Conservation (phyloP, 2,329 filamentous ascomycete genomes). For the Exophiala oligosperma region DNA sequence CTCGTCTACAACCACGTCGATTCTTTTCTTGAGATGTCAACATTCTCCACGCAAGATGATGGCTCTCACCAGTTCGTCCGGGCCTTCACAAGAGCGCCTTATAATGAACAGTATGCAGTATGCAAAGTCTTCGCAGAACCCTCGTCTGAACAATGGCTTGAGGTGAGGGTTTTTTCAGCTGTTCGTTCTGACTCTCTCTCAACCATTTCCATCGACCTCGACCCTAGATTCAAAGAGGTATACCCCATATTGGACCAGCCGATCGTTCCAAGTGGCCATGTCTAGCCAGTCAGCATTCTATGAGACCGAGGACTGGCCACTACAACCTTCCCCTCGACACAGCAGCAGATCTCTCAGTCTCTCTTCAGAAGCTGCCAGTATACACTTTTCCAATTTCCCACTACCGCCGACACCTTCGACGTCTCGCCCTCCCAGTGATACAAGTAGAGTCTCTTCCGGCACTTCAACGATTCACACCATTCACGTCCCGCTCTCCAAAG, state of each 20-base stretch:
- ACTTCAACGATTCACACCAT: slow-evolving; percentile 23
- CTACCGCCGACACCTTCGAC: slow-evolving; percentile 33
- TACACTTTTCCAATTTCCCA: slow-evolving; percentile 30
- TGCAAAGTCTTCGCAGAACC: slow-evolving; percentile 1
- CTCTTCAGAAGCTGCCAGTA: slow-evolving; percentile 34
- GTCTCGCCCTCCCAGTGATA: slow-evolving; percentile 28
- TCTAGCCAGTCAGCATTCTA: slow-evolving; percentile 30
- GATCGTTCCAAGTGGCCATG: slow-evolving; percentile 11
- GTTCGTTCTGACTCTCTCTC: not conserved
- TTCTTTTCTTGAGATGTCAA: not conserved
- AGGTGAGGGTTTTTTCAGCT: slow-evolving; percentile 11
- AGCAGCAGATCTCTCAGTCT: slow-evolving; percentile 33
- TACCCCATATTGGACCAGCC: not conserved
- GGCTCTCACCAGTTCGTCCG: not conserved
- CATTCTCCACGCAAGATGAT: not conserved
- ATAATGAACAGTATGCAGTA: slow-evolving; percentile 5
- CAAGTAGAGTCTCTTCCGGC: slow-evolving; percentile 22
- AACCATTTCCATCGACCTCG: not conserved
- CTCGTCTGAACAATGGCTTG: slow-evolving; percentile 11
- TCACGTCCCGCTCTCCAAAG: slow-evolving; percentile 13
- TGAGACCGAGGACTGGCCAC: slow-evolving; percentile 35
- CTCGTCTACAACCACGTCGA: not conserved
- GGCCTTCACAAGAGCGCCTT: slow-evolving; percentile 1
- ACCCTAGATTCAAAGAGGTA: not conserved
- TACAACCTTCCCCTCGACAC: slow-evolving; percentile 29